phyloP scores from a whole-genome alignment of 768 basidiomycete species.

The Boletus speciosus region DNA sequence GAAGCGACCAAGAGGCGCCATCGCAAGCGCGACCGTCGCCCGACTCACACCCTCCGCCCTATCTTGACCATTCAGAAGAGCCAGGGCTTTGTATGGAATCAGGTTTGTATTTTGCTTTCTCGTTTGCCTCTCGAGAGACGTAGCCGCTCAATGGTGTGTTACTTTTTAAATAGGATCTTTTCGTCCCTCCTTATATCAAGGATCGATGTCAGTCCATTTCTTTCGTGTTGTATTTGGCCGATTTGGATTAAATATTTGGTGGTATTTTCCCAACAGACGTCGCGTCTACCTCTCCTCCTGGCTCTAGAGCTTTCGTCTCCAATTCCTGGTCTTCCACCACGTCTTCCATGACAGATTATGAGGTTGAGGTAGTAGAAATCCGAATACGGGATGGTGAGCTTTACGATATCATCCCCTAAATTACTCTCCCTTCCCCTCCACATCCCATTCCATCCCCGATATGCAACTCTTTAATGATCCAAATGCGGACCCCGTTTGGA shows the following conservation, averaged over 20 bases:
- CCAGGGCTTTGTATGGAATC: constrained; percentile 91
- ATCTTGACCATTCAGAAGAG: constrained; percentile 84
- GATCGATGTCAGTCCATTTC: constrained; percentile 69
- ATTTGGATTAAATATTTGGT: neutral
- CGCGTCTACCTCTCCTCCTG: constrained; percentile 79
- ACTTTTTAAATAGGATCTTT: constrained; percentile 59
- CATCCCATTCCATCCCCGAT: neutral
- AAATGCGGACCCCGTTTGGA: constrained; percentile 10
- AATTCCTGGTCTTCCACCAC: constrained; percentile 66
- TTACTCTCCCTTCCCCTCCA: neutral
- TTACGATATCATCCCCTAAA: constrained; percentile 66
- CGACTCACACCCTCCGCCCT: constrained; percentile 65
- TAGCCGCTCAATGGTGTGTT: neutral
- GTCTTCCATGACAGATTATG: constrained; percentile 68
- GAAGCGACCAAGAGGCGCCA: constrained; percentile 48
- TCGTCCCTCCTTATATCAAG: constrained; percentile 86
- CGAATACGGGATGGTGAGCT: constrained; percentile 77
- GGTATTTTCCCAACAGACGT: constrained; percentile 47
- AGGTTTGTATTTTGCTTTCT: constrained; percentile 46
- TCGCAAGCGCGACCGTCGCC: constrained; percentile 52
- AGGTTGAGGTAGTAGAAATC: constrained; percentile 87
- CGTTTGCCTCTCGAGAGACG: too few species aligned
- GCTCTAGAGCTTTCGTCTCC: constrained; percentile 60
- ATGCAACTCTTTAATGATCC: constrained; percentile 13
- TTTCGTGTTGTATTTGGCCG: constrained; percentile 9